Conservation (phyloP, 805 yeast genomes). For the Saccharomycopsis fibuligera region DNA sequence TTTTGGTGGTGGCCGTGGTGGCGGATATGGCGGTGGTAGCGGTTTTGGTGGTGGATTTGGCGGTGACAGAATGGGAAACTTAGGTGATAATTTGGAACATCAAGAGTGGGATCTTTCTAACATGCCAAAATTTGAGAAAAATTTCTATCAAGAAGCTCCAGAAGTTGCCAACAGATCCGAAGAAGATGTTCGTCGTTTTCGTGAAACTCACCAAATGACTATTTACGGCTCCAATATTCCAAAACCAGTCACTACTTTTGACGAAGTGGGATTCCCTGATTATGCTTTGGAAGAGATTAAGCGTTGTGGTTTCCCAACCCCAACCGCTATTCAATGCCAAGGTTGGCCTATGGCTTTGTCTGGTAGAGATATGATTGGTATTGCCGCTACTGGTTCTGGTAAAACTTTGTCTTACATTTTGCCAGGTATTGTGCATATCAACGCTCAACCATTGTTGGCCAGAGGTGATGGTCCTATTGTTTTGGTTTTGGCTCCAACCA, state of each 20-base stretch:
- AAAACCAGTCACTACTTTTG: conserved; percentile 86
- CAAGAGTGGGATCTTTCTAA: conserved; percentile 78
- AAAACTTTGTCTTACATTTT: conserved; percentile 95
- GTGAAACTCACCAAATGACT: conserved; percentile 82
- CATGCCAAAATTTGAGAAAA: conserved; percentile 88
- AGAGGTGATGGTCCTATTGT: conserved; percentile 98
- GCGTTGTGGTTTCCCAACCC: conserved; percentile 86
- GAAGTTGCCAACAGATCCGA: conserved; percentile 69
- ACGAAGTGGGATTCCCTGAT: conserved; percentile 97
- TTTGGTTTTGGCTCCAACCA: conserved; percentile 92
- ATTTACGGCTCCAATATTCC: conserved; percentile 81
- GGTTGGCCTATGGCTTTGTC: conserved; percentile 99
- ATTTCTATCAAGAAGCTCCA: conserved; percentile 85
- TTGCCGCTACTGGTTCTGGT: conserved; percentile 99
- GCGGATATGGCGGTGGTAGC: conserved; percentile 30
- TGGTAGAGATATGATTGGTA: conserved; percentile 99
- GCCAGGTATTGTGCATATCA: conserved; percentile 95
- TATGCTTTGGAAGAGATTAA: conserved; percentile 86
- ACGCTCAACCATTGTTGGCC: conserved; percentile 90
- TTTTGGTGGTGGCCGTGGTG: conserved; percentile 31
- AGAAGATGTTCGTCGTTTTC: conserved; percentile 65
- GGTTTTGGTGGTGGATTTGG: conserved; percentile 35
- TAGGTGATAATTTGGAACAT: conserved; percentile 52
- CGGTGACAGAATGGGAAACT: conserved; percentile 34
- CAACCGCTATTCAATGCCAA: conserved; percentile 97